These are phyloP conservation scores for Chaetomium cochliodes DNA, from an alignment of 495 filamentous ascomycete genomes.

Conservation along the genomic window DNA sequence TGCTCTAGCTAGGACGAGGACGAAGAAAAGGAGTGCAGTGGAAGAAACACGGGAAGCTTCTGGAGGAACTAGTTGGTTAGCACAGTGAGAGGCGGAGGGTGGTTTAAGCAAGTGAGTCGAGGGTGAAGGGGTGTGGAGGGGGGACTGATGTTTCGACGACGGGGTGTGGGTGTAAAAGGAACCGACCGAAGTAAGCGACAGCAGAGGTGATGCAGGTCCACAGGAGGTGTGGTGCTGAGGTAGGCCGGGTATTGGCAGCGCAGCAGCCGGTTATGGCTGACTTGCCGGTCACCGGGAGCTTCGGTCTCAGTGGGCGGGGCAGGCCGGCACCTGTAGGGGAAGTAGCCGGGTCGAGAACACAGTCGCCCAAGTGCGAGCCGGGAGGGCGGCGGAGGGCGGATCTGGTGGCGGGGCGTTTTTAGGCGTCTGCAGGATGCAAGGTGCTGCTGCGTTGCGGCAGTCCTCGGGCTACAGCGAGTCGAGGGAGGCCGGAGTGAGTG, in stretches of 20 bases:
- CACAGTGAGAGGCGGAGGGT: background rate
- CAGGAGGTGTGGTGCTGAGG: conserved; percentile 3
- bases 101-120: background rate
- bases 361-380: conserved; percentile 15
- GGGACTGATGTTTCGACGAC: background rate
- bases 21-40: background rate
- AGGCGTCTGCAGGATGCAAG: conserved; percentile 25
- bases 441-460: conserved; percentile 5
- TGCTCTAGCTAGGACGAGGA: background rate
- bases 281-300: conserved; percentile 3
- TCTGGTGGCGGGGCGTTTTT: conserved; percentile 10
- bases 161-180: conserved; percentile 12
- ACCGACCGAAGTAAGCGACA: conserved; percentile 12
- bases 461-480: background rate
- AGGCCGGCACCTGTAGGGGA: conserved; percentile 11
- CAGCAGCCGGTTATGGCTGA: conserved; percentile 2
- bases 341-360: conserved; percentile 13
- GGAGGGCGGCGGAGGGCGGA: background rate
- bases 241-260: conserved; percentile 2
- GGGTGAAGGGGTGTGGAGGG: background rate
- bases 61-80: background rate
- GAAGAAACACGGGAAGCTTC: background rate
- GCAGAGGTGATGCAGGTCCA: conserved; percentile 10
- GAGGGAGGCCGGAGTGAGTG: background rate
- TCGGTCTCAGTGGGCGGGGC: conserved; percentile 17